Evolutionary conservation across 2,329 filamentous ascomycete genomes (phyloP), one percentile per base, ranked within the genome.

Genomic region (Colletotrichum liriopes): DNA sequence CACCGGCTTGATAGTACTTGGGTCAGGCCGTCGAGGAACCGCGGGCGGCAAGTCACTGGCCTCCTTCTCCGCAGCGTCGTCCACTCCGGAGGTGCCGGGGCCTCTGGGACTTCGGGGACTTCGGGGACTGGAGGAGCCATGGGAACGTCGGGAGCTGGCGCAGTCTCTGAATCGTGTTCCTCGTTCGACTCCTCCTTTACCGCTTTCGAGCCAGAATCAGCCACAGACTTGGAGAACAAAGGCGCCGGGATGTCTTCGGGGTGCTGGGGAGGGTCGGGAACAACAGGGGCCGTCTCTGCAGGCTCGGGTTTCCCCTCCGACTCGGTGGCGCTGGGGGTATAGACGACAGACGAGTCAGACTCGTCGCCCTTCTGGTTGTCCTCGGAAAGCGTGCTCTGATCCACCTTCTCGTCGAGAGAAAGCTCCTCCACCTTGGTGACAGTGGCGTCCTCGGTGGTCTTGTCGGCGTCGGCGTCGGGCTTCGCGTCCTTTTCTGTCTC

Each of bases 181-280:
- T 54, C 58, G 0, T 59, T 59, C 9, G 70, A 14, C 41, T 32
- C 72, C 16, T 4, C 60, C 23, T 59, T 68, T 23, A 39, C 49
- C 18, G 29, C 26, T 47, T 39, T 56, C 5, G 67, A 20, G 16
- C 74, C 67, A 1, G 69, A 20, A 29, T 32, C 67, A 4, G 60
- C n/a, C 5, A 64, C n/a, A 2, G 66, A 52, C 75, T 85, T 85
- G 61, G 85, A 83, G 76, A 91, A 92, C 3, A 94, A 83, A 45
- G 93, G 92, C 2, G 92, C 89, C 12, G 93, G 92, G 56, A 88
- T 90, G 76, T 93, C 92, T 75, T 93, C 91, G 16, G 90, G 85
- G 65, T 90, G 87, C n/a, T 89, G 86, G 26, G 87, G 85, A 18
- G 41, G 18, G 9, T 71, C 67, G n/a, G 60, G 47, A n/a, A 29